Base-by-base conservation (phyloP, 116 monocot species). In the Papilionanthe hybrid region DNA sequence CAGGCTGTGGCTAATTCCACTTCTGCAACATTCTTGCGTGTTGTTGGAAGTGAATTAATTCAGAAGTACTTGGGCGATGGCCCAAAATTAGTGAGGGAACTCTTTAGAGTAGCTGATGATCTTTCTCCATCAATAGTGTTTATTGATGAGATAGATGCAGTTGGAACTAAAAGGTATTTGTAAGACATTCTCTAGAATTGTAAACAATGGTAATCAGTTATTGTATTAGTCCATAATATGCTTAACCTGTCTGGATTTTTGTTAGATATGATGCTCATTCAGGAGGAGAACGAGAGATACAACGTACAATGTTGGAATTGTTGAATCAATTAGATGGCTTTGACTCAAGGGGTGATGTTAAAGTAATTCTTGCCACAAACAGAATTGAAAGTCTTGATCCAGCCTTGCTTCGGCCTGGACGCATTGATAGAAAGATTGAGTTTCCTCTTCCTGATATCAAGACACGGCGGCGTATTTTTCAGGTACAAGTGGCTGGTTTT, bases 81-180 rank as follows among this genome's bases (percentile, higher is more conserved):
- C 4, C 96, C 96, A 81, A 96, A 96, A 86, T 83, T 96, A 66
- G 96, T 96, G 7, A 91, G 96, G 75, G 96, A 96, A 79, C 90
- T 96, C 20, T 96, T 96, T 65, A 91, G 96, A 73, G 93, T 96
- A 1, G 96, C 96, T 22, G 96, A 96, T 80, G 96, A 96, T 42
- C 93, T 96, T 65, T 96, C 96, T 77, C 96, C 96, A 55, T 96
- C 96, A 32, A 96, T 96, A 68, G 96, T 96, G 79, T 96, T 96
- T 79, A 96, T 96, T 82, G 96, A 96, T 90, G 96, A 96, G 81
- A 96, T 96, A 18, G 92, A 92, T 82, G 87, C 87, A n/a, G 72
- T 92, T 80, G 92, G 92, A 17, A 85, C 90, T 22, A 92, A 89
- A 56, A 89, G 89, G 92, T 81, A 83, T 7, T 19, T 17, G 17